phyloP scores from a whole-genome alignment of 345 rosid species.

The Litchi chinensis region DNA sequence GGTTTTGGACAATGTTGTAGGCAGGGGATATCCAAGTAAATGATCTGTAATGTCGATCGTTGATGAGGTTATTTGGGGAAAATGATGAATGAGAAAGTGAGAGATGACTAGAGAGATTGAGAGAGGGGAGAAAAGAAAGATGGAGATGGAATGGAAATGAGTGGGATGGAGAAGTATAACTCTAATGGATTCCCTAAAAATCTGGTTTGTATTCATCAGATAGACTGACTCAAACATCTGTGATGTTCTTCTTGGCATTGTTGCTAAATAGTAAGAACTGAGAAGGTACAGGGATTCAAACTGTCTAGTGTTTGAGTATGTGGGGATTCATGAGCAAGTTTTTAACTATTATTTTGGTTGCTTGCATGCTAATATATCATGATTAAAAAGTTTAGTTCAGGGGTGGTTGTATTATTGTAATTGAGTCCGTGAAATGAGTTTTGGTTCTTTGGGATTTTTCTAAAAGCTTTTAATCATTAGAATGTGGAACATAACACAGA shows the following conservation, averaged over 20 bases:
- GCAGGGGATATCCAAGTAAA: slow-evolving; percentile 16
- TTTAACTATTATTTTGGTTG: slow-evolving; percentile 15
- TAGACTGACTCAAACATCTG: slow-evolving; percentile 21
- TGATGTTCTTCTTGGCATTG: slow-evolving; percentile 27
- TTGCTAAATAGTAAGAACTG: background rate
- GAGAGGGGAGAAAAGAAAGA: slow-evolving; percentile 36
- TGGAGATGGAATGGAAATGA: slow-evolving; percentile 33
- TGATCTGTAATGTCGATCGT: slow-evolving; percentile 11
- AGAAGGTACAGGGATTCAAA: slow-evolving; percentile 12
- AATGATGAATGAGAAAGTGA: slow-evolving; percentile 26
- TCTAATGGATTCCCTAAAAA: slow-evolving; percentile 38
- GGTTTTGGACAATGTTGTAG: slow-evolving; percentile 24
- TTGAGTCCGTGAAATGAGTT: background rate
- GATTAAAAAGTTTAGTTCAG: slow-evolving; percentile 3
- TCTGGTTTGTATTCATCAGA: slow-evolving; percentile 25
- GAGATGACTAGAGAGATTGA: slow-evolving; percentile 36
- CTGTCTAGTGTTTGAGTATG: background rate
- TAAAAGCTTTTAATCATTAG: slow-evolving; percentile 12
- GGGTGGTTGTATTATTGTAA: slow-evolving; percentile 1
- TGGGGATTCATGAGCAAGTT: background rate
- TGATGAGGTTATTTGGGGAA: slow-evolving; percentile 23
- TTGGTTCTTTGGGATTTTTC: slow-evolving; percentile 2
- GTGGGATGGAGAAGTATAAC: slow-evolving; percentile 33
- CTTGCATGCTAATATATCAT: slow-evolving; percentile 27
- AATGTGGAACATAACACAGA: background rate